Conservation (phyloP, 805 yeast genomes). For the Wickerhamiella siamensis region DNA sequence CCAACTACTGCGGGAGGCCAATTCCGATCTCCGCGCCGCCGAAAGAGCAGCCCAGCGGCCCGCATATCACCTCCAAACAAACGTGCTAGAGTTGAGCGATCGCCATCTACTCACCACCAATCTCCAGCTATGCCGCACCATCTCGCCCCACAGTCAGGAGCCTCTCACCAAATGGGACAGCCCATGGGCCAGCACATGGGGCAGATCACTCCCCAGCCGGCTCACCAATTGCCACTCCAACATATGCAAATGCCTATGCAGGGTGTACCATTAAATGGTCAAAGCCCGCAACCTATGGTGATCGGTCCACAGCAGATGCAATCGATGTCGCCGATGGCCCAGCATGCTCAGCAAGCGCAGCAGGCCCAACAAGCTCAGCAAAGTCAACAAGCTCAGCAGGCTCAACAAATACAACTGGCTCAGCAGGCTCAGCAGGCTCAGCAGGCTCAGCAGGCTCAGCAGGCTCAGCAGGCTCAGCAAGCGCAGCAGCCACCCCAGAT, state of each 20-base stretch:
- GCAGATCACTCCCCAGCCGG: too few species aligned
- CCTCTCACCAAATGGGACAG: too few species aligned
- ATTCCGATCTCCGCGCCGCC: too few species aligned
- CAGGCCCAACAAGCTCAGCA: constrained; percentile 10
- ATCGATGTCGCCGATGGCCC: constrained; percentile 2
- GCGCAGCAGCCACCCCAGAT: constrained; percentile 1
- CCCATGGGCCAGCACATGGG: too few species aligned
- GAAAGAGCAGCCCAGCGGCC: too few species aligned
- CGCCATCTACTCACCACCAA: too few species aligned
- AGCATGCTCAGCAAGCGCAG: constrained; percentile 7
- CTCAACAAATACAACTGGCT: constrained; percentile 1
- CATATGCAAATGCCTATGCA: background rate
- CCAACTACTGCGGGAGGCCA: too few species aligned
- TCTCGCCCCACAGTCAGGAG: too few species aligned
- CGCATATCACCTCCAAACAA: too few species aligned
- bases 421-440: constrained; percentile 2
- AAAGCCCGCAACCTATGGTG: background rate
- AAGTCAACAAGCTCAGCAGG: too few species aligned
- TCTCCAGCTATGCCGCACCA: too few species aligned
- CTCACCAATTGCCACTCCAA: background rate
- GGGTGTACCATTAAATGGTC: background rate
- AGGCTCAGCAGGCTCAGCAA: constrained; percentile 1
- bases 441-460: constrained; percentile 2
- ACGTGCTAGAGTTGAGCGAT: too few species aligned
- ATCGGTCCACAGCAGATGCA: constrained; percentile 1